Evolutionary conservation across 495 filamentous ascomycete species (phyloP), one percentile per base, ranked within the genome.

Genomic region (Penicillium parvum): DNA sequence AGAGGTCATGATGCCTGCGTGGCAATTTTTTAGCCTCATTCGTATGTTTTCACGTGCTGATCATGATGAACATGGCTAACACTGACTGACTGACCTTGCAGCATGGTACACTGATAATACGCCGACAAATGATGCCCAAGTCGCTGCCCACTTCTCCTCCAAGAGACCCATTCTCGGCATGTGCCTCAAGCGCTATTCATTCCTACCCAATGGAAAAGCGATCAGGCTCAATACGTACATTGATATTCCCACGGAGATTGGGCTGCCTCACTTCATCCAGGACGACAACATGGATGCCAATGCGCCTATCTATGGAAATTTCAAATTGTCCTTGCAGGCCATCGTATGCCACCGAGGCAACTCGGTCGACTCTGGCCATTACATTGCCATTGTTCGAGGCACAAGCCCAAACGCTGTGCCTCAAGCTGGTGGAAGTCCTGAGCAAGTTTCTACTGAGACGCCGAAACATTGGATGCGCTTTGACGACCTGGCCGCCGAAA

Each of bases 21-120:
- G 91, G 91, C 92, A 96, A 54, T 96, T 98, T 55, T 96, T 96
- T 63, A 86, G 82, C 55, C 65, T 95, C 27, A 90, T 94, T 43
- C 88, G 85, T 86, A 65, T 49, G 82, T 48, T 18, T 14, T n/a
- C 19, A 40, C 16, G 15, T 14, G 7, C 25, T 14, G 35, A 5
- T 33, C 20, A 15, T 11, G 7, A 14, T 32, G 17, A 28, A 51
- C n/a, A n/a, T n/a, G n/a, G 48, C 72, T 81, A 65, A 82, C 47
- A 22, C 11, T 27, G 9, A 47, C 43, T 27, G 14, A n/a, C 14
- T 23, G 19, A 35, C 40, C 10, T 12, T 14, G 29, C 40, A 79
- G 77, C 78, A 29, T 81, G 72, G 78, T 79, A 79, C 48, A 77
- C 78, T 48, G 82, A 88, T 53, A 86, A 86, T 62, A 76, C 81